These are phyloP conservation scores for Samsoniella hepiali DNA, from an alignment of 2,329 filamentous ascomycete genomes.

Conservation along the genomic window DNA sequence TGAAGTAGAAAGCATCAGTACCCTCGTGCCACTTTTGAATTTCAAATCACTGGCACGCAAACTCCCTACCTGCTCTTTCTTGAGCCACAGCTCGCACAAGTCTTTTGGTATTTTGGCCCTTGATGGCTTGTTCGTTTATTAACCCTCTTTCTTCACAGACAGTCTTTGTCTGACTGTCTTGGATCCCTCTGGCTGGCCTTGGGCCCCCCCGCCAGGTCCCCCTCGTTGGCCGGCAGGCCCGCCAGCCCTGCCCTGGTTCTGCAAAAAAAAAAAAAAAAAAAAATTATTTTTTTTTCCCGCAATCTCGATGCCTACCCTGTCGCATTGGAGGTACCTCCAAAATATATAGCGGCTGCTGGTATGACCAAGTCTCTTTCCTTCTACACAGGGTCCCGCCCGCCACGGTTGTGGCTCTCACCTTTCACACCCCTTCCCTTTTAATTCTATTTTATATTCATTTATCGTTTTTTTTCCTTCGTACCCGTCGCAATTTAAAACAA, in stretches of 20 bases:
- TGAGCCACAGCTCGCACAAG: too few species aligned
- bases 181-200: not conserved
- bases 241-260: not conserved
- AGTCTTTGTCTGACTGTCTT: not conserved
- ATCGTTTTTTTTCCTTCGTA: not conserved
- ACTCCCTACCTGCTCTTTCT: too few species aligned
- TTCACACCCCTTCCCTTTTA: not conserved
- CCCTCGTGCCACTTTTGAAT: too few species aligned
- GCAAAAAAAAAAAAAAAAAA: not conserved
- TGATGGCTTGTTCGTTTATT: too few species aligned
- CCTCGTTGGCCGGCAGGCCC: conserved; percentile 1
- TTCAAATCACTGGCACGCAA: too few species aligned
- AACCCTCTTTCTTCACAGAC: too few species aligned
- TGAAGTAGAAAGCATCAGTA: too few species aligned
- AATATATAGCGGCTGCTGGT: not conserved
- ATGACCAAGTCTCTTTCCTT: not conserved
- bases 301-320: conserved; percentile 6
- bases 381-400: not conserved
- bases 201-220: not conserved
- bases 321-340: not conserved
- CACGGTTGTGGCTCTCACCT: too few species aligned
- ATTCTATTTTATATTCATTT: too few species aligned
- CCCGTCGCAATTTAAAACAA: not conserved
- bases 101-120: too few species aligned
- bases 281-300: not conserved